Evolutionary conservation across 805 yeast genomes (phyloP).

Genomic region (Ogataea nonfermentans): DNA sequence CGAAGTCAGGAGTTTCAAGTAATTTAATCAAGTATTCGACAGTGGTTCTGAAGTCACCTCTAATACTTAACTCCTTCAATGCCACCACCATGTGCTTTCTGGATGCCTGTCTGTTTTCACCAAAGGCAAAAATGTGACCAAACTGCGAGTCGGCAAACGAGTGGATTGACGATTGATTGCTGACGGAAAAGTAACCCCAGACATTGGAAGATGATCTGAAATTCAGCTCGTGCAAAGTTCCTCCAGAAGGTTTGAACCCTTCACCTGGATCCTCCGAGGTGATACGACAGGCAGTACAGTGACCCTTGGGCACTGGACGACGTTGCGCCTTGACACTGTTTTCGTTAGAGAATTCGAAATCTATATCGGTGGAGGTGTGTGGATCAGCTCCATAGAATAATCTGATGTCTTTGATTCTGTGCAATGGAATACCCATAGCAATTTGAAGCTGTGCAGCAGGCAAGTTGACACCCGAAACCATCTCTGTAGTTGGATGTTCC

Average conservation of each 20-base stretch:
- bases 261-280: conserved; percentile 99
- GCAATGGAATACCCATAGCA: conserved; percentile 99
- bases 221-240: conserved; percentile 92
- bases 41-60: conserved; percentile 98
- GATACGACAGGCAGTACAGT: conserved; percentile 98
- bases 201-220: conserved; percentile 97
- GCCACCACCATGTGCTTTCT: conserved; percentile 99
- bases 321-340: conserved; percentile 77
- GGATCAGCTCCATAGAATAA: conserved; percentile 94
- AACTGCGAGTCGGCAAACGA: conserved; percentile 98
- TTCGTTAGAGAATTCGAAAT: conserved; percentile 79
- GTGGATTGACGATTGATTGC: conserved; percentile 94
- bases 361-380: conserved; percentile 84
- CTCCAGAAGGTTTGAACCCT: conserved; percentile 98
- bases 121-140: conserved; percentile 98
- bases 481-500: conserved; percentile 99
- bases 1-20: conserved; percentile 94
- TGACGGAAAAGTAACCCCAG: conserved; percentile 99
- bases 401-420: conserved; percentile 90
- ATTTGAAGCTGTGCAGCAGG: conserved; percentile 99
- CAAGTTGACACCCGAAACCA: conserved; percentile 97
- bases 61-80: conserved; percentile 88
- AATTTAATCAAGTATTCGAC: conserved; percentile 95
- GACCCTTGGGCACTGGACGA: conserved; percentile 95
- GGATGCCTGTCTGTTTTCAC: conserved; percentile 96